Conservation (phyloP, 2,329 filamentous ascomycete genomes). For the Microdochium trichocladiopsis region DNA sequence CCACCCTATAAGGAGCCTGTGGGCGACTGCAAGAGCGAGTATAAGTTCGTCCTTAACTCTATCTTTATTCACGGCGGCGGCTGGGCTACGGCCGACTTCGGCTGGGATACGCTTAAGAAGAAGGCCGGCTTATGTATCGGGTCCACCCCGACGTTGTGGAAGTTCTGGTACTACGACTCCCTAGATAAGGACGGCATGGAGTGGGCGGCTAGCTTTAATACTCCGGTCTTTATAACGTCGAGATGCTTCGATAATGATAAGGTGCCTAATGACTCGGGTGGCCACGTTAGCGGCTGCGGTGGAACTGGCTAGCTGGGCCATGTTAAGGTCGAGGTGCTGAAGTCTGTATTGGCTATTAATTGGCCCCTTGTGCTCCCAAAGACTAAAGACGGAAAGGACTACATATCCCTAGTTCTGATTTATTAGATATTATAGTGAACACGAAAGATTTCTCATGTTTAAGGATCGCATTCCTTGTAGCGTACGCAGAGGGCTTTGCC, state of each 20-base stretch:
- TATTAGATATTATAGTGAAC: too few species aligned
- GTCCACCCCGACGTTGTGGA: slow-evolving; percentile 11
- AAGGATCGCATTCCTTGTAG: too few species aligned
- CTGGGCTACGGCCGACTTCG: slow-evolving; percentile 15
- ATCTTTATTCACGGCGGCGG: slow-evolving; percentile 15
- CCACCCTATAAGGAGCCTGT: slow-evolving; percentile 10
- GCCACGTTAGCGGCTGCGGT: neutral
- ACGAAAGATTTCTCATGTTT: too few species aligned
- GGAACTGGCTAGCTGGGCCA: neutral
- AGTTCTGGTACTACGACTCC: slow-evolving; percentile 16
- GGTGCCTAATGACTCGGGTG: slow-evolving; percentile 1
- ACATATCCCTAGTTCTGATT: too few species aligned
- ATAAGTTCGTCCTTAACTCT: slow-evolving; percentile 8
- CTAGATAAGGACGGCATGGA: slow-evolving; percentile 12
- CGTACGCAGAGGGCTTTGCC: too few species aligned
- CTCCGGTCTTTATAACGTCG: slow-evolving; percentile 11
- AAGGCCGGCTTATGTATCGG: slow-evolving; percentile 11
- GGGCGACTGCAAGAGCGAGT: slow-evolving; percentile 13
- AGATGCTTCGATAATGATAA: slow-evolving; percentile 16
- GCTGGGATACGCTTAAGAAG: slow-evolving; percentile 13
- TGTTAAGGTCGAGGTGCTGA: too few species aligned
- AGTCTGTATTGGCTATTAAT: too few species aligned
- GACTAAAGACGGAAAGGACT: too few species aligned
- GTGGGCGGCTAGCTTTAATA: slow-evolving; percentile 14
- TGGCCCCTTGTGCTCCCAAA: too few species aligned